phyloP scores from a whole-genome alignment of 163 green algal species.

The Chloromonas sp. region DNA sequence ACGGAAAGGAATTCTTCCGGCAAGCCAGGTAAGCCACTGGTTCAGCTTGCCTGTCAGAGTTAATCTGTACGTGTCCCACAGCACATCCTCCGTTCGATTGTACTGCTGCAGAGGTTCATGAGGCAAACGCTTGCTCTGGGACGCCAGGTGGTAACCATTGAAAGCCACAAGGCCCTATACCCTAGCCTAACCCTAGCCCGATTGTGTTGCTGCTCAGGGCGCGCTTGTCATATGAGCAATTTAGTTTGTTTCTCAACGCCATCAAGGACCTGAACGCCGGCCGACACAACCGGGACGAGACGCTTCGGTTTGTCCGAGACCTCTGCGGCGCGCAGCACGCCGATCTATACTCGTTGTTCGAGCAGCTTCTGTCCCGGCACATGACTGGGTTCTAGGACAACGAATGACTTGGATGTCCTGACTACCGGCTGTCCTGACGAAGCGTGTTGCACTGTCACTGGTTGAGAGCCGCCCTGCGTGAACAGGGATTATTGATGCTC shows the following conservation, averaged over 20 bases:
- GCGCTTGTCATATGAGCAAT: conserved; percentile 63
- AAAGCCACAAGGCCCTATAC: too few species aligned
- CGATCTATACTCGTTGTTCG: conserved; percentile 50
- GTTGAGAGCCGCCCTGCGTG: too few species aligned
- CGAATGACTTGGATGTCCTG: too few species aligned
- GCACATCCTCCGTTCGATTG: background rate
- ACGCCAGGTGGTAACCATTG: too few species aligned
- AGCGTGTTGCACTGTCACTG: too few species aligned
- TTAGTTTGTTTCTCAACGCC: conserved; percentile 61
- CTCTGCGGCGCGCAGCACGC: conserved; percentile 35
- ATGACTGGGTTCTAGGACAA: background rate
- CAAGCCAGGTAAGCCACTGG: background rate
- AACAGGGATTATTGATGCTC: too few species aligned
- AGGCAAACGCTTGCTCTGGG: background rate
- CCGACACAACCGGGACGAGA: conserved; percentile 58
- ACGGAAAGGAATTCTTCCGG: background rate
- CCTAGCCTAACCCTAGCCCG: too few species aligned
- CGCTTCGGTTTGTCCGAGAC: conserved; percentile 27
- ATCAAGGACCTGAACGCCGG: conserved; percentile 83
- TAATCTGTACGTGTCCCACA: too few species aligned
- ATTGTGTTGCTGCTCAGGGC: conserved; percentile 25
- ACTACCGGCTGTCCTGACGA: too few species aligned
- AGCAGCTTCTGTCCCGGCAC: background rate
- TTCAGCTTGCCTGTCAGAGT: background rate
- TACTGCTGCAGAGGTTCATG: background rate